Percentiles rank a stretch among this genome's conserved stretches.
Evolutionary conservation across 2,329 filamentous ascomycete genomes (phyloP).

Genomic region (Phialophora expanda): DNA sequence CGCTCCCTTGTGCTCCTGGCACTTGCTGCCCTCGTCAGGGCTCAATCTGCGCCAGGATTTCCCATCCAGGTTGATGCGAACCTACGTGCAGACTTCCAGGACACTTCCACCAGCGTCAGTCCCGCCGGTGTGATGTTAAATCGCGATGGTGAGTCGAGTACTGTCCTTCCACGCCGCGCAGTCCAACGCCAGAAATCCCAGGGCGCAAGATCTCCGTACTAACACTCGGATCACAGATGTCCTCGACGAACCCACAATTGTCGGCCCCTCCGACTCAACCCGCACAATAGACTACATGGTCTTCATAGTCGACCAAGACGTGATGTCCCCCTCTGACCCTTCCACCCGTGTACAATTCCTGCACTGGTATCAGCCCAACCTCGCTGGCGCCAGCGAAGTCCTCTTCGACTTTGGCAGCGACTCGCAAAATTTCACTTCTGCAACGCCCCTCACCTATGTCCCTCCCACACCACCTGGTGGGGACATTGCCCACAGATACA

Average conservation of each 20-base stretch:
- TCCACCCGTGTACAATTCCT: constrained; percentile 25
- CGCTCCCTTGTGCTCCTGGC: constrained; percentile 10
- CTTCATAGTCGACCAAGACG: constrained; percentile 37
- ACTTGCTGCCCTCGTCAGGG: constrained; percentile 19
- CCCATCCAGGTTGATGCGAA: constrained; percentile 25
- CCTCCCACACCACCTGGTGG: constrained; percentile 42
- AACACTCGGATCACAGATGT: constrained; percentile 18
- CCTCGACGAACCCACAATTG: constrained; percentile 30
- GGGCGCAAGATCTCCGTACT: neutral
- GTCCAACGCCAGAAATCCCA: neutral
- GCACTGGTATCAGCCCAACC: constrained; percentile 34
- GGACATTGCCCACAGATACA: constrained; percentile 42
- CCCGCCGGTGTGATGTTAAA: constrained; percentile 25
- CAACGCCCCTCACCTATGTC: constrained; percentile 39
- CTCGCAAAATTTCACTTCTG: constrained; percentile 24
- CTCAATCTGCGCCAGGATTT: constrained; percentile 31
- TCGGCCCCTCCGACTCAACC: constrained; percentile 35
- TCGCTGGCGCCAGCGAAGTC: constrained; percentile 29
- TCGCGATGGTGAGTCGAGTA: constrained; percentile 27
- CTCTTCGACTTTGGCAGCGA: constrained; percentile 23
- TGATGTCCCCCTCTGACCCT: constrained; percentile 15
- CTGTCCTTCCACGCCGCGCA: neutral
- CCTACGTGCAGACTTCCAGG: constrained; percentile 29
- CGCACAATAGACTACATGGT: constrained; percentile 30
- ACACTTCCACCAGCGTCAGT: constrained; percentile 16